Evolutionary conservation across 164 flowering plant genomes (phyloP), one percentile per base, ranked within the genome.

Genomic region (Vitis cinerea): DNA sequence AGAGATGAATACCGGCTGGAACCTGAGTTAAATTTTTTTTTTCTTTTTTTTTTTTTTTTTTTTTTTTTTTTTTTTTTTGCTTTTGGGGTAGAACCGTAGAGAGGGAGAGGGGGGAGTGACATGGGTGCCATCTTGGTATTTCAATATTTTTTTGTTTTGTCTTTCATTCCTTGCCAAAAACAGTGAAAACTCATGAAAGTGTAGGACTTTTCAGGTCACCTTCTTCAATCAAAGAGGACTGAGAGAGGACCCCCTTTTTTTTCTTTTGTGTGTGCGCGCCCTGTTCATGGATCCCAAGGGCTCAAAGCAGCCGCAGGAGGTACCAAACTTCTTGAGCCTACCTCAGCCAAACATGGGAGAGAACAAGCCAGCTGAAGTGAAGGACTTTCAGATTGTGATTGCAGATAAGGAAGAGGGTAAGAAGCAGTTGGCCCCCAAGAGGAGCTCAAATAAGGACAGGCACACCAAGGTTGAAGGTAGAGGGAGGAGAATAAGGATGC

Each of bases 401-500:
- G 86, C 86, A 1, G 87, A 86, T 2, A 88, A 86, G 68, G 86
- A 82, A 61, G 91, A 83, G 29, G 76, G 68, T 1, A 86, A 86
- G 82, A 84, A 90, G 70, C 83, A 82, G 66, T 69, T 92, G 57
- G 97, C 86, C 1, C 97, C 97, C 3, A 92, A 87, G 66, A 79
- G 93, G 69, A 86, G 82, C 68, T 90, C 97, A 47, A 92, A 87
- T 84, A 92, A 92, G 51, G 97, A 92, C 65, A 79, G 95, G 16
- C 95, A 92, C 77, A 92, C 89, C 1, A 92, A 92, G 70, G 97
- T 92, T 12, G 97, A 92, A 61, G 97, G 97, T 10, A 76, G 97
- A 56, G 97, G 97, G 0, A 75, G 97, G 59, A 83, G 97, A 54
- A 90, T 92, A 29, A 72, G 97, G 85, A 92, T 92, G 97, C 97